phyloP scores from a whole-genome alignment of 352 stramenopile genomes.

The Plasmopara halstedii region DNA sequence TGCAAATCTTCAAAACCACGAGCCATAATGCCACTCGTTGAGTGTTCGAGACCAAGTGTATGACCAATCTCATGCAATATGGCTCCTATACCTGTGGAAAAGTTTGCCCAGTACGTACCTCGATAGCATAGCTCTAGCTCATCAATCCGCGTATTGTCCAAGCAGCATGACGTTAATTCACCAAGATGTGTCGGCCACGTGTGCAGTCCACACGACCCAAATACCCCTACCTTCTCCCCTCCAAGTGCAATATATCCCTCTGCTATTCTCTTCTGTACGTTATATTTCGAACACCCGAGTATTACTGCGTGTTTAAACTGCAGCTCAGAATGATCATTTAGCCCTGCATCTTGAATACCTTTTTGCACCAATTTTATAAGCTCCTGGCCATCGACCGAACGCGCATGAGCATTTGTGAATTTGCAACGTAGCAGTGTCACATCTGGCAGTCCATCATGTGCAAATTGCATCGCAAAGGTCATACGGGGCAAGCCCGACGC shows the following conservation, averaged over 20 bases:
- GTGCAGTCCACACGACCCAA: conserved; percentile 61
- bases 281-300: conserved; percentile 58
- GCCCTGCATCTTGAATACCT: conserved; percentile 35
- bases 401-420: conserved; percentile 45
- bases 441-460: conserved; percentile 37
- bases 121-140: conserved; percentile 31
- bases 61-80: conserved; percentile 63
- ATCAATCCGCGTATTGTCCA: conserved; percentile 56
- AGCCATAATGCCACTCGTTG: conserved; percentile 52
- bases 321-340: conserved; percentile 22
- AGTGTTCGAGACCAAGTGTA: conserved; percentile 51
- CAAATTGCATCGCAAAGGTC: conserved; percentile 54
- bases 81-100: conserved; percentile 50
- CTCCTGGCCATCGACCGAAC: conserved; percentile 45
- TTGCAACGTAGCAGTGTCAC: conserved; percentile 46
- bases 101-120: conserved; percentile 56
- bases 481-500: conserved; percentile 27
- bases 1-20: conserved; percentile 75
- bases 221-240: conserved; percentile 47
- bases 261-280: conserved; percentile 33
- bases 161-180: conserved; percentile 39
- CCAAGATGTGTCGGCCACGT: conserved; percentile 44
- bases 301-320: conserved; percentile 67
- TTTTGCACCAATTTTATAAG: conserved; percentile 43
- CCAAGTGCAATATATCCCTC: conserved; percentile 56